These are phyloP conservation scores for Ballota nigra DNA, from an alignment of 257 asterid genomes.

Conservation along the genomic window DNA sequence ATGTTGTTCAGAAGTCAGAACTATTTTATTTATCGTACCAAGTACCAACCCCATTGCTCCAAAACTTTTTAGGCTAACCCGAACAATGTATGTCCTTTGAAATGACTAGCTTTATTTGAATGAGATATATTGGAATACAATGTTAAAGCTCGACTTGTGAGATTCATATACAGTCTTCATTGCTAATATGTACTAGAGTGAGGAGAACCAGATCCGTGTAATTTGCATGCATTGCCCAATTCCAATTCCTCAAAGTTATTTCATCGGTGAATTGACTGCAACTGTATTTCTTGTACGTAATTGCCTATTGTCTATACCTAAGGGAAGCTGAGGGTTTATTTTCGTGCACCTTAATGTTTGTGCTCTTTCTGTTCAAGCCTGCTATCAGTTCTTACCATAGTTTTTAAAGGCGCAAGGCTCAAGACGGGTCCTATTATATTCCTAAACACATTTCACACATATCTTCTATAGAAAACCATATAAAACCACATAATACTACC, in stretches of 20 bases:
- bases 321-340: not conserved
- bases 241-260: not conserved
- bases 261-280: not conserved
- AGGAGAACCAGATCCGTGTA: not conserved
- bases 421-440: too few species aligned
- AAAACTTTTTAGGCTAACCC: not conserved
- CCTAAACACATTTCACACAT: too few species aligned
- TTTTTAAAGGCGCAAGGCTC: too few species aligned
- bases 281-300: not conserved
- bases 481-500: too few species aligned
- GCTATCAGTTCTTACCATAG: not conserved
- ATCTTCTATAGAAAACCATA: too few species aligned
- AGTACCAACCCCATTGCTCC: not conserved
- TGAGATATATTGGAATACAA: not conserved
- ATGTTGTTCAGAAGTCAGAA: not conserved
- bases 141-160: not conserved
- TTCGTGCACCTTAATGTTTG: not conserved
- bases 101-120: not conserved
- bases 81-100: not conserved
- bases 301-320: not conserved
- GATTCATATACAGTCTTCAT: not conserved
- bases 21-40: not conserved
- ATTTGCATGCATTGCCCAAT: slow-evolving; percentile 5
- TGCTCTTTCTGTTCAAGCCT: not conserved
- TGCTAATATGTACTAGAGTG: not conserved